Conservation (phyloP, 352 stramenopile species). For the Pythium brachiatum region DNA sequence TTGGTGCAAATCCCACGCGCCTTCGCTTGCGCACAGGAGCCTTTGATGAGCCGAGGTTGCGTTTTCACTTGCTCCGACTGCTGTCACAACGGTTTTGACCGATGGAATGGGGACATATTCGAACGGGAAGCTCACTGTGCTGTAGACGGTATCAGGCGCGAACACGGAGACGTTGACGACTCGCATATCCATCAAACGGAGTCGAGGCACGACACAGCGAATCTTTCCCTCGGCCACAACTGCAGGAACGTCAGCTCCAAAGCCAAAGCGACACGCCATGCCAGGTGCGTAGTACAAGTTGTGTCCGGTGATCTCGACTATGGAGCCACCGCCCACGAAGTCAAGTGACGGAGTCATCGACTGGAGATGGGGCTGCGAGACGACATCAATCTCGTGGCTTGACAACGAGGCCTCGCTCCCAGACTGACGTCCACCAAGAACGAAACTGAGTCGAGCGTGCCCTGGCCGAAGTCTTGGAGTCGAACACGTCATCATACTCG, state of each 20-base stretch:
- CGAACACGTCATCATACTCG: slow-evolving; percentile 9
- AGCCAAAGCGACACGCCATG: slow-evolving; percentile 13
- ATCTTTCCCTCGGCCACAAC: slow-evolving; percentile 3
- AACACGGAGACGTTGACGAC: slow-evolving; percentile 22
- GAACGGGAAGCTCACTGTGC: slow-evolving; percentile 13
- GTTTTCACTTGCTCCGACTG: background rate
- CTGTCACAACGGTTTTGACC: background rate
- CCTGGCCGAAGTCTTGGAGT: slow-evolving; percentile 14
- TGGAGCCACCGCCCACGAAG: slow-evolving; percentile 14
- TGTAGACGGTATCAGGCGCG: background rate
- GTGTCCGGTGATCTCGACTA: slow-evolving; percentile 14
- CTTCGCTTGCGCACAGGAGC: slow-evolving; percentile 11
- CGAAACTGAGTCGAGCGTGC: background rate
- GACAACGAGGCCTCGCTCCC: background rate
- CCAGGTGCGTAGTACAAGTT: slow-evolving; percentile 17
- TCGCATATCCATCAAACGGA: background rate
- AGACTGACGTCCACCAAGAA: background rate
- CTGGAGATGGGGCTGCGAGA: slow-evolving; percentile 7
- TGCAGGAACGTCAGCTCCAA: background rate
- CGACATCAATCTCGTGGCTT: slow-evolving; percentile 4
- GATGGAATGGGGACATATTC: slow-evolving; percentile 8
- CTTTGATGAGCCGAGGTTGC: background rate
- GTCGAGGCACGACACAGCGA: slow-evolving; percentile 15
- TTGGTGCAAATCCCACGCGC: background rate
- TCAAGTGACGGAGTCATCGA: slow-evolving; percentile 12